Conservation (phyloP, 2,329 filamentous ascomycete genomes). For the Diaporthe sp. region DNA sequence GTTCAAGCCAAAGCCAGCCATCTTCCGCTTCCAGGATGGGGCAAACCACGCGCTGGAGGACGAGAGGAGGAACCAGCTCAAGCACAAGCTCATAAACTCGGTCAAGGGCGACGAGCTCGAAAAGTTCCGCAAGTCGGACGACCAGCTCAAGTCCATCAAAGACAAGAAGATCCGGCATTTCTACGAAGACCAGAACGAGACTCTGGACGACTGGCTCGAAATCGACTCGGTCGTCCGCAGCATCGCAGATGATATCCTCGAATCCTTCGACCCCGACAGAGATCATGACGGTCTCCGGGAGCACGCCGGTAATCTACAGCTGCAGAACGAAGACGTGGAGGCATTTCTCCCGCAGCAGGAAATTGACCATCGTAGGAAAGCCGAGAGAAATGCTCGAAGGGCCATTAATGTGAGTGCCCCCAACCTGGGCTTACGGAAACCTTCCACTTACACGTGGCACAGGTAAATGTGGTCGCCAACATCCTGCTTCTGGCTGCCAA, state of each 20-base stretch:
- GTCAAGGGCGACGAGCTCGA: constrained; percentile 61
- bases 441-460: not conserved
- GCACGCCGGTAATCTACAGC: constrained; percentile 62
- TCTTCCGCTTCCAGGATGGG: constrained; percentile 59
- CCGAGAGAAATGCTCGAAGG: constrained; percentile 63
- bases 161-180: constrained; percentile 65
- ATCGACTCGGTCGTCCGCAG: constrained; percentile 67
- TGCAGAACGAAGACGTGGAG: constrained; percentile 62
- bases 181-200: constrained; percentile 66
- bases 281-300: constrained; percentile 69
- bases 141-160: constrained; percentile 64
- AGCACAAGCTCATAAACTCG: constrained; percentile 59
- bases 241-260: constrained; percentile 69
- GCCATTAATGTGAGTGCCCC: constrained; percentile 49
- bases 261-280: constrained; percentile 69
- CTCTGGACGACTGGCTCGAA: constrained; percentile 63
- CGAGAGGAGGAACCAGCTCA: constrained; percentile 58
- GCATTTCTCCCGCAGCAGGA: constrained; percentile 68
- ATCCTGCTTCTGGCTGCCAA: constrained; percentile 41
- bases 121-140: constrained; percentile 61
- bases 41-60: constrained; percentile 59
- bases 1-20: constrained; percentile 35
- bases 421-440: not conserved
- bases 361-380: constrained; percentile 59
- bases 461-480: constrained; percentile 42